Evolutionary conservation across 2,329 filamentous ascomycete species (phyloP), one percentile per base, ranked within the genome.

Genomic region (Mycocentrospora acerina): DNA sequence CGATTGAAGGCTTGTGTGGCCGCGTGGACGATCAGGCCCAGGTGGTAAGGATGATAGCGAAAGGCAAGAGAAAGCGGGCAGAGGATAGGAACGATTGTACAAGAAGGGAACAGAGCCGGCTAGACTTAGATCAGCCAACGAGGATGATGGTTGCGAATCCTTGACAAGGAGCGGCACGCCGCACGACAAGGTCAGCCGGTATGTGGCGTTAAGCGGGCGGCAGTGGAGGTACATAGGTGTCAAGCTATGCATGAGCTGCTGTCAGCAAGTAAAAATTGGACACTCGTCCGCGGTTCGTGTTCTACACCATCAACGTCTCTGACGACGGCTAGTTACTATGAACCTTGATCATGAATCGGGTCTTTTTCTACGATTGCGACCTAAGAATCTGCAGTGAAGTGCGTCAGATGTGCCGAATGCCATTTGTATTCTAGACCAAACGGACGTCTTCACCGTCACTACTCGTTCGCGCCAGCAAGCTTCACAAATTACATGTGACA

Each of bases 191-290:
- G 52, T 51, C 55, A 61, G 56, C 55, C 59, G 57, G 63, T 60
- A 53, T 59, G 63, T 65, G 63, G 63, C 61, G 63, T 61, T 43
- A 42, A 51, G 46, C 49, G 45, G 55, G 49, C 51, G 52, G 57
- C 55, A 58, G 58, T 59, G 57, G 57, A 50, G 52, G n/a, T n/a
- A n/a, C n/a, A 38, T 44, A 40, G 39, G 52, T 50, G 51, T 62
- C 66, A 60, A 60, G 62, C 62, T 64, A 53, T 57, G 62, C 62
- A 62, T 65, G 55, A 55, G 54, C 43, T 43, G 52, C 47, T 57
- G 57, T 61, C 58, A 63, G 52, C 59, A 62, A 57, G 47, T 50
- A 44, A 51, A 42, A 53, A 46, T 45, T 48, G 43, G 51, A 46
- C 41, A 45, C 35, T 51, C 29, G 37, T 45, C 44, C 44, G 52